phyloP scores from a whole-genome alignment of 306 rosid genomes.

The Castanea mollissima region DNA sequence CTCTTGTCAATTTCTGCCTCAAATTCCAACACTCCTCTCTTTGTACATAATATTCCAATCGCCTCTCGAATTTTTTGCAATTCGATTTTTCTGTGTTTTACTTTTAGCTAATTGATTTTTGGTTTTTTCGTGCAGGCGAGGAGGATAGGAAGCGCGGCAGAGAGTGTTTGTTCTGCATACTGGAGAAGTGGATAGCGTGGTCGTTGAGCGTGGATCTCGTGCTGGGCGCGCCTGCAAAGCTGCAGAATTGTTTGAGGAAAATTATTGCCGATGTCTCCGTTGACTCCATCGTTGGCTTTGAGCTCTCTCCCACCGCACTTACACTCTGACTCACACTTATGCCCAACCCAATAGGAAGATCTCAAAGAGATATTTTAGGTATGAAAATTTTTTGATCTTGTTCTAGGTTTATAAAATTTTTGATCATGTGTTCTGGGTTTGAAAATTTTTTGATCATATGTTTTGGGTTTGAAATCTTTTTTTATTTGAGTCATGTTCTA shows the following conservation, averaged over 20 bases:
- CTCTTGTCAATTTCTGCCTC: slow-evolving; percentile 99
- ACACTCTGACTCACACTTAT: too few species aligned
- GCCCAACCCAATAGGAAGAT: too few species aligned
- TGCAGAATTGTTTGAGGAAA: slow-evolving; percentile 61
- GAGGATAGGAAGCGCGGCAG: slow-evolving; percentile 55
- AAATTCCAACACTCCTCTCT: slow-evolving; percentile 70
- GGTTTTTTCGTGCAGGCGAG: slow-evolving; percentile 51
- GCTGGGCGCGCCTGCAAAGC: slow-evolving; percentile 67
- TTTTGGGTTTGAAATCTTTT: too few species aligned
- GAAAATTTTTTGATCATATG: too few species aligned
- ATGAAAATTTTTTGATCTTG: too few species aligned
- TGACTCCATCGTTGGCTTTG: too few species aligned
- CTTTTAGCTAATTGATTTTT: background rate
- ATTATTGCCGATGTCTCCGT: slow-evolving; percentile 48
- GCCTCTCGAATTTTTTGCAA: too few species aligned
- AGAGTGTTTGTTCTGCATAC: slow-evolving; percentile 75
- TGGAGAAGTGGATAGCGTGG: slow-evolving; percentile 78
- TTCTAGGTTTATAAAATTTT: too few species aligned
- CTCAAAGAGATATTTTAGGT: too few species aligned
- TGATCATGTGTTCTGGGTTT: too few species aligned
- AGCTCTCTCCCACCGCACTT: too few species aligned
- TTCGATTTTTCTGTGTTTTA: background rate
- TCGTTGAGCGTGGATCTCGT: slow-evolving; percentile 64
- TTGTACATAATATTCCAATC: slow-evolving; percentile 33
- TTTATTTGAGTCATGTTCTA: too few species aligned